phyloP scores from a whole-genome alignment of 768 basidiomycete genomes.

The Mrakia blollopis region DNA sequence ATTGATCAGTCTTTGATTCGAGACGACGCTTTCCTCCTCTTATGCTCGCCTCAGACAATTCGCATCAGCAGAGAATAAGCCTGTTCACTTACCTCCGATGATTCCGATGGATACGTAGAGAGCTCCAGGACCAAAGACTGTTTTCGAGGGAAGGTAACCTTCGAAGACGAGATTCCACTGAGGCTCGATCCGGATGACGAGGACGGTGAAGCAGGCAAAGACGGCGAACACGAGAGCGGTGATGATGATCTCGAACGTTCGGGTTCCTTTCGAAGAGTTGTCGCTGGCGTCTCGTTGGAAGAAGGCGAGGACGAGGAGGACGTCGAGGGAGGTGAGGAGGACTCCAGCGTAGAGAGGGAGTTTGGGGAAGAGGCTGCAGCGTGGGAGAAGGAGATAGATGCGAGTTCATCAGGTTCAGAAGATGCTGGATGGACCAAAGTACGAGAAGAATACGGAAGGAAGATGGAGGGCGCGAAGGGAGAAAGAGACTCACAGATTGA shows the following conservation, averaged over 20 bases:
- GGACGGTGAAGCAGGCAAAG: constrained; percentile 68
- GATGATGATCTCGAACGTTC: constrained; percentile 45
- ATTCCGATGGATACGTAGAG: constrained; percentile 32
- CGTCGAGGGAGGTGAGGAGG: constrained; percentile 63
- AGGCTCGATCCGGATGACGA: constrained; percentile 66
- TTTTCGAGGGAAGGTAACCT: constrained; percentile 70
- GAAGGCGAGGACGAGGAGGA: constrained; percentile 64
- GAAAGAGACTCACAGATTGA: constrained; percentile 52
- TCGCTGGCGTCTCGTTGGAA: constrained; percentile 40
- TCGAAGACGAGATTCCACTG: constrained; percentile 68
- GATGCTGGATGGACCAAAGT: background rate
- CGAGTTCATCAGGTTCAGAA: too few relatives aligned
- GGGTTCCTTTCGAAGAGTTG: constrained; percentile 42
- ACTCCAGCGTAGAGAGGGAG: constrained; percentile 68
- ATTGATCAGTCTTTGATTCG: too few relatives aligned
- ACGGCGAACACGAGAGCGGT: constrained; percentile 54
- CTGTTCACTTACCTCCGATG: constrained; percentile 22
- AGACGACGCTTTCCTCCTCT: too few relatives aligned
- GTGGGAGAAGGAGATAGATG: too few relatives aligned
- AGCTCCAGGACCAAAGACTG: constrained; percentile 54
- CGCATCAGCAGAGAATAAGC: too few relatives aligned
- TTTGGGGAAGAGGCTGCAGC: constrained; percentile 54
- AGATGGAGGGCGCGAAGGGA: background rate
- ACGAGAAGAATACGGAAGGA: background rate
- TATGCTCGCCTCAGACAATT: too few relatives aligned